Conservation (phyloP, 2,329 filamentous ascomycete genomes). For the Trichoderma arundinaceum region DNA sequence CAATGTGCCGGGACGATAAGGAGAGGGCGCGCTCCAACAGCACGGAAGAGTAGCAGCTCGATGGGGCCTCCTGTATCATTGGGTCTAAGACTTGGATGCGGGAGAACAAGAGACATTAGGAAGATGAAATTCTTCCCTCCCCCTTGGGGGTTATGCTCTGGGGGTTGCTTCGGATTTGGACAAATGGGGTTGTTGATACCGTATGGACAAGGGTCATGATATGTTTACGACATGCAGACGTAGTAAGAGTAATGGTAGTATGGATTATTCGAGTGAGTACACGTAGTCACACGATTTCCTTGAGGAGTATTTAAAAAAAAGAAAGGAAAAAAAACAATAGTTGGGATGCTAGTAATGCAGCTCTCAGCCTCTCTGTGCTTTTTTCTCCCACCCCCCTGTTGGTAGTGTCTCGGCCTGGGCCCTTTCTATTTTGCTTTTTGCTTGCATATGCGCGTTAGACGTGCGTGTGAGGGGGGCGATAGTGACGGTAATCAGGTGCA, state of each 20-base stretch:
- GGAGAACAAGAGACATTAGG: not conserved
- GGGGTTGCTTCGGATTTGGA: not conserved
- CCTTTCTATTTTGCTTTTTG: not conserved
- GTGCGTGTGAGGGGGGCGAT: not conserved
- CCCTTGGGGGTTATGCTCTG: not conserved
- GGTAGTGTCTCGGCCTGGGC: not conserved
- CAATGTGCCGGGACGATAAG: not conserved
- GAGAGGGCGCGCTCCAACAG: not conserved
- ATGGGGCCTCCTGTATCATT: not conserved
- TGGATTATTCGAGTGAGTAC: not conserved
- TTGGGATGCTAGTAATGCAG: slow-evolving; percentile 12
- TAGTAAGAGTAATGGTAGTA: not conserved
- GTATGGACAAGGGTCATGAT: slow-evolving; percentile 2
- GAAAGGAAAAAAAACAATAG: not conserved
- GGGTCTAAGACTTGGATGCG: not conserved
- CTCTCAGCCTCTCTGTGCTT: not conserved
- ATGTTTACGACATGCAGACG: not conserved
- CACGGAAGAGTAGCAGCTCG: not conserved
- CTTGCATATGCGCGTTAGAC: not conserved
- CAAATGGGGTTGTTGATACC: not conserved
- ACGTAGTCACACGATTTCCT: slow-evolving; percentile 1
- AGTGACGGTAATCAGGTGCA: not conserved
- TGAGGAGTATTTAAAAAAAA: no score
- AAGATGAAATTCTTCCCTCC: not conserved
- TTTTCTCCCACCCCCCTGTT: not conserved